These are phyloP conservation scores for Pythium brassicae DNA, from an alignment of 352 stramenopile species.

Conservation along the genomic window DNA sequence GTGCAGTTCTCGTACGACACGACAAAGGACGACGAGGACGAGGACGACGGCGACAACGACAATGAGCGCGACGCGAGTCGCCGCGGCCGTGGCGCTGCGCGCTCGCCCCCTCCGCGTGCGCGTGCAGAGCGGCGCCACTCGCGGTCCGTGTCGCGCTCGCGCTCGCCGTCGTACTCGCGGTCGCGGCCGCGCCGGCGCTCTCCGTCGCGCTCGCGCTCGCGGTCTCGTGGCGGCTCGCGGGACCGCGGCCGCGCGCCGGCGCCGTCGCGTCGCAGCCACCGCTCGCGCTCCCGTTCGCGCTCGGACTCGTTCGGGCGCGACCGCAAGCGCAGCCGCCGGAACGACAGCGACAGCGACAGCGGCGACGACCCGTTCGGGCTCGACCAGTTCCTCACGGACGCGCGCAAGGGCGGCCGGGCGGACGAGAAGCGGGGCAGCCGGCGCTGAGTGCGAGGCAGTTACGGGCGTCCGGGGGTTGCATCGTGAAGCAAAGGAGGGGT, in stretches of 20 bases:
- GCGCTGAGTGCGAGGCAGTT: constrained; percentile 17
- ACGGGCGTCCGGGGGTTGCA: too few species aligned
- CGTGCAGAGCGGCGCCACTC: constrained; percentile 65
- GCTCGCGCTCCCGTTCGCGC: constrained; percentile 33
- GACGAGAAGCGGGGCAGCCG: constrained; percentile 23
- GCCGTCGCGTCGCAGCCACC: constrained; percentile 13
- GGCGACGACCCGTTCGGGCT: constrained; percentile 82
- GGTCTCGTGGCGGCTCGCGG: constrained; percentile 12
- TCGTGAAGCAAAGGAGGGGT: background rate
- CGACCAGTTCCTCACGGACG: constrained; percentile 80
- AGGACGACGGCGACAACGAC: constrained; percentile 10
- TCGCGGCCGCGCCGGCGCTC: constrained; percentile 26
- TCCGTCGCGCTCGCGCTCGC: constrained; percentile 17
- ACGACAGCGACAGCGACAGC: constrained; percentile 26
- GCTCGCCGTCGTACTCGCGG: constrained; percentile 83
- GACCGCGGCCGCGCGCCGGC: constrained; percentile 9
- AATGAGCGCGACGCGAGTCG: background rate
- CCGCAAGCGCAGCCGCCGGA: constrained; percentile 41
- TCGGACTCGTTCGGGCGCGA: constrained; percentile 32
- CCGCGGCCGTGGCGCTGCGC: constrained; percentile 3
- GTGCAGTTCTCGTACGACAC: constrained; percentile 86
- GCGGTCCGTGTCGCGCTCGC: constrained; percentile 93
- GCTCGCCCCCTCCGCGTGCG: constrained; percentile 11
- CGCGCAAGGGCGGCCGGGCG: constrained; percentile 33
- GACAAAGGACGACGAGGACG: constrained; percentile 32